Evolutionary conservation across 306 rosid species (phyloP).

Genomic region (Alnus rubra): DNA sequence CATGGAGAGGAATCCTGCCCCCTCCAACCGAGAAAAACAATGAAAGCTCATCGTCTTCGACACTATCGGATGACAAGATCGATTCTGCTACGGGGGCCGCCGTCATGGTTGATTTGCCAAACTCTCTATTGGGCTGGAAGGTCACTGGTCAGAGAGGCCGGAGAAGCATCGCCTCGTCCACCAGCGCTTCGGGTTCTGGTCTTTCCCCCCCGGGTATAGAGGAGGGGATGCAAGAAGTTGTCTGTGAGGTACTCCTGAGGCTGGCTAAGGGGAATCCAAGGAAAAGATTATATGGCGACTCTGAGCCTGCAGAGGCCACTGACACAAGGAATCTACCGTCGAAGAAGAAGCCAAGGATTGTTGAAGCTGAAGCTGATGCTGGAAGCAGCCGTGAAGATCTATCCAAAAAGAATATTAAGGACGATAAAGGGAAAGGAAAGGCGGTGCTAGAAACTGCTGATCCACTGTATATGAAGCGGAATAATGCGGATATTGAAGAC

Average conservation of each 20-base stretch:
- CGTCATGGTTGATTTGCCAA: conserved; percentile 7
- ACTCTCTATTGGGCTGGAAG: conserved; percentile 18
- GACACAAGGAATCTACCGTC: background rate
- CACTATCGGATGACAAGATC: conserved; percentile 25
- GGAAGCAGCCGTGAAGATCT: background rate
- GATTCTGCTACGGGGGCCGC: conserved; percentile 6
- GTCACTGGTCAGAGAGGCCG: conserved; percentile 45
- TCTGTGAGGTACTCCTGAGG: conserved; percentile 35
- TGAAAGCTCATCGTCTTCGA: conserved; percentile 19
- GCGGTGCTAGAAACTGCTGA: background rate
- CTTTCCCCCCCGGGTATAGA: conserved; percentile 1
- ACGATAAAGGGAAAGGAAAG: background rate
- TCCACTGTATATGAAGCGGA: background rate
- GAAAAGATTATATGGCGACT: background rate
- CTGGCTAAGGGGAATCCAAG: conserved; percentile 34
- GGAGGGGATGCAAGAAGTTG: conserved; percentile 33
- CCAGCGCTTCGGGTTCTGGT: background rate
- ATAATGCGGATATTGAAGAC: background rate
- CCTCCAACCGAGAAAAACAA: conserved; percentile 4
- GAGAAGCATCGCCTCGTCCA: conserved; percentile 1
- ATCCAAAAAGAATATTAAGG: background rate
- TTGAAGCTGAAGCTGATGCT: background rate
- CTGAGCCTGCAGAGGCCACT: background rate
- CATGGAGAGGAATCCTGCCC: conserved; percentile 41
- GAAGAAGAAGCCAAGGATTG: background rate